Percentiles rank a stretch among this genome's conserved stretches.
Evolutionary conservation across 495 filamentous ascomycete species (phyloP).

Genomic region (Neurospora sp.): DNA sequence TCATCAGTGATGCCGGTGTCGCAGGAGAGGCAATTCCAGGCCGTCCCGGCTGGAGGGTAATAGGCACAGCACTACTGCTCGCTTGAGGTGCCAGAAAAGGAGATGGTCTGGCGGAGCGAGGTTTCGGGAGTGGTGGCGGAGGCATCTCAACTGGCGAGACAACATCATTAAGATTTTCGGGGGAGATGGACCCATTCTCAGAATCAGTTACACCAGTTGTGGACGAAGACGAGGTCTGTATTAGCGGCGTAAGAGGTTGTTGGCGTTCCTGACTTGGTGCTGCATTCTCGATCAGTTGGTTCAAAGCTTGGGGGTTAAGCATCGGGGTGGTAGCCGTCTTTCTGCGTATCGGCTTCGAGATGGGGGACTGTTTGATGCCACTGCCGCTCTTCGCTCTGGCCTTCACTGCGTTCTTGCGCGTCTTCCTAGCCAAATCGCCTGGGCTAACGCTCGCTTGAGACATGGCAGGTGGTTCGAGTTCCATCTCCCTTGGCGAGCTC

Average conservation of each 20-base stretch:
- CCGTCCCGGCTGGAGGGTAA: constrained; percentile 11
- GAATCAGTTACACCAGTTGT: constrained; percentile 30
- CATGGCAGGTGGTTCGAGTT: constrained; percentile 22
- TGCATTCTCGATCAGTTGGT: constrained; percentile 35
- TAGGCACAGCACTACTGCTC: constrained; percentile 10
- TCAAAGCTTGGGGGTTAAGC: constrained; percentile 45
- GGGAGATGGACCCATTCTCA: constrained; percentile 45
- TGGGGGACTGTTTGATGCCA: constrained; percentile 68
- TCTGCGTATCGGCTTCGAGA: constrained; percentile 67
- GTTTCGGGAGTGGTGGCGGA: constrained; percentile 43
- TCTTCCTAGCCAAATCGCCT: constrained; percentile 35
- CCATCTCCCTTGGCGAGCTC: constrained; percentile 38
- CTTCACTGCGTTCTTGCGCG: constrained; percentile 35
- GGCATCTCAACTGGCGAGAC: constrained; percentile 38
- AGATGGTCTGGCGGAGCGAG: constrained; percentile 36
- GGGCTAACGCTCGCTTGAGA: constrained; percentile 26
- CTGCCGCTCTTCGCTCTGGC: constrained; percentile 29
- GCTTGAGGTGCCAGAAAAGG: constrained; percentile 38
- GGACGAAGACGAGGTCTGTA: constrained; percentile 26
- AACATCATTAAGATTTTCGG: constrained; percentile 34
- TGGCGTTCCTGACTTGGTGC: constrained; percentile 7
- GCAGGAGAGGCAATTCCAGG: constrained; percentile 46
- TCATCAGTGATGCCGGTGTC: constrained; percentile 82
- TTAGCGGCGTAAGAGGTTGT: constrained; percentile 10
- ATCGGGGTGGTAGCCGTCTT: constrained; percentile 46